phyloP scores from a whole-genome alignment of 371 early-diverging fungal species.

The Mortierella sp. region DNA sequence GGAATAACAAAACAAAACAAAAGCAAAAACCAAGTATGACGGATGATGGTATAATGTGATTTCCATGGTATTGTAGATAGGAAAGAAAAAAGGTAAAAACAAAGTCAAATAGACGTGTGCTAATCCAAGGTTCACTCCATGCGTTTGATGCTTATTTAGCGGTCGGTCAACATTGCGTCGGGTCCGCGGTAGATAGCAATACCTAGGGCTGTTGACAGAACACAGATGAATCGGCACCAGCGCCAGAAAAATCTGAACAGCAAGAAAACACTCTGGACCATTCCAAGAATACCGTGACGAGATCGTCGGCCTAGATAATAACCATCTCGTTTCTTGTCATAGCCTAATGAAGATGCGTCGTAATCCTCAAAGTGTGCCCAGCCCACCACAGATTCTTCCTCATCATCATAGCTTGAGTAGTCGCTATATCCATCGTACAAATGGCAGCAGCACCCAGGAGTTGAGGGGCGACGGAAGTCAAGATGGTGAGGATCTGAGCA shows the following conservation, averaged over 20 bases:
- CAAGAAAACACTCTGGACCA: constrained; percentile 45
- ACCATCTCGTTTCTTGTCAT: constrained; percentile 57
- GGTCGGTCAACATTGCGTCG: constrained; percentile 56
- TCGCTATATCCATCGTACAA: constrained; percentile 41
- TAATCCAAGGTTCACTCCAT: too few relatives aligned
- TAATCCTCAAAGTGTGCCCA: constrained; percentile 57
- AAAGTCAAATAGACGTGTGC: too few relatives aligned
- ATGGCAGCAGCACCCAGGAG: constrained; percentile 51
- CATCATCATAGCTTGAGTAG: constrained; percentile 27
- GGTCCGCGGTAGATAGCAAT: constrained; percentile 74
- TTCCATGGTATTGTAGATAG: too few relatives aligned
- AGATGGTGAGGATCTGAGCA: constrained; percentile 29
- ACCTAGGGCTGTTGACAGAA: constrained; percentile 68
- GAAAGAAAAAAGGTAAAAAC: too few relatives aligned
- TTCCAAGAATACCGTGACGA: constrained; percentile 37
- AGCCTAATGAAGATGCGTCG: constrained; percentile 47
- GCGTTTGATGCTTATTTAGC: constrained; percentile 7
- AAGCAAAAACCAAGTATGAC: too few relatives aligned
- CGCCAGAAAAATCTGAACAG: constrained; percentile 68
- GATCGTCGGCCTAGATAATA: constrained; percentile 42
- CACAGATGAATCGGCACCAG: constrained; percentile 73
- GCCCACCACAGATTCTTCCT: constrained; percentile 51
- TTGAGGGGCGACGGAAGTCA: constrained; percentile 20
- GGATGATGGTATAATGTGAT: too few relatives aligned
- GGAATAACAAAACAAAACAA: too few relatives aligned